Percentiles rank a stretch among this genome's conserved stretches.
Evolutionary conservation across 805 yeast genomes (phyloP).

Genomic region (Yarrowia porcina): DNA sequence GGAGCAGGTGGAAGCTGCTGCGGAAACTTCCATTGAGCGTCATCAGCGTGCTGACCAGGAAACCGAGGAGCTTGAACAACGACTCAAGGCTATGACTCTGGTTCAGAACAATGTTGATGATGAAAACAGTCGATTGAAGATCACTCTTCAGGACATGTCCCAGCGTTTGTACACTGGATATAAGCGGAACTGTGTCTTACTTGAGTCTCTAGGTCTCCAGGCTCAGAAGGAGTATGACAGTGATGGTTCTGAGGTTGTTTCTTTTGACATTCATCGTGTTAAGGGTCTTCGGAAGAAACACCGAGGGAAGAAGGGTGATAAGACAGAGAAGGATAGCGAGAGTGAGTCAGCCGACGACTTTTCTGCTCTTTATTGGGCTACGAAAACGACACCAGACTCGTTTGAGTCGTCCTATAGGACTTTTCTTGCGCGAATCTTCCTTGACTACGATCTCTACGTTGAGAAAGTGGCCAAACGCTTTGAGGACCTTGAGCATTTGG

Average conservation of each 20-base stretch:
- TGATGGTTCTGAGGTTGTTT: conserved; percentile 44
- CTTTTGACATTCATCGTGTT: conserved; percentile 54
- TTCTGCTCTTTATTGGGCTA: conserved; percentile 49
- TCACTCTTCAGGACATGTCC: conserved; percentile 43
- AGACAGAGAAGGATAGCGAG: conserved; percentile 2
- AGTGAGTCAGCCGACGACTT: conserved; percentile 20
- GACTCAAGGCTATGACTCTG: conserved; percentile 36
- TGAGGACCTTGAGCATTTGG: conserved; percentile 83
- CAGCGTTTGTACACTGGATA: conserved; percentile 40
- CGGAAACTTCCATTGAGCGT: conserved; percentile 27
- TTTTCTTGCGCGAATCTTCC: conserved; percentile 36
- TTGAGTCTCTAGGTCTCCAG: conserved; percentile 70
- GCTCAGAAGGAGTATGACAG: conserved; percentile 36
- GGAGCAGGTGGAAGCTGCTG: conserved; percentile 43
- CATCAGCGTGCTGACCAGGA: conserved; percentile 30
- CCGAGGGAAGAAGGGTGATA: conserved; percentile 1
- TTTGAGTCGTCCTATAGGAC: conserved; percentile 27
- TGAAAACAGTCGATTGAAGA: conserved; percentile 28
- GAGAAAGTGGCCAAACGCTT: conserved; percentile 66
- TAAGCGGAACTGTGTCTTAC: conserved; percentile 48
- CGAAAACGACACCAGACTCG: conserved; percentile 31
- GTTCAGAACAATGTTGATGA: conserved; percentile 33
- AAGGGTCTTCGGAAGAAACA: conserved; percentile 49
- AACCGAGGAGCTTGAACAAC: conserved; percentile 45
- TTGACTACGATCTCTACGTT: conserved; percentile 42